Percentiles rank a stretch among this genome's conserved stretches.
Conservation (phyloP, 1,284 basidiomycete species). For the Moesziomyces parantarcticus region DNA sequence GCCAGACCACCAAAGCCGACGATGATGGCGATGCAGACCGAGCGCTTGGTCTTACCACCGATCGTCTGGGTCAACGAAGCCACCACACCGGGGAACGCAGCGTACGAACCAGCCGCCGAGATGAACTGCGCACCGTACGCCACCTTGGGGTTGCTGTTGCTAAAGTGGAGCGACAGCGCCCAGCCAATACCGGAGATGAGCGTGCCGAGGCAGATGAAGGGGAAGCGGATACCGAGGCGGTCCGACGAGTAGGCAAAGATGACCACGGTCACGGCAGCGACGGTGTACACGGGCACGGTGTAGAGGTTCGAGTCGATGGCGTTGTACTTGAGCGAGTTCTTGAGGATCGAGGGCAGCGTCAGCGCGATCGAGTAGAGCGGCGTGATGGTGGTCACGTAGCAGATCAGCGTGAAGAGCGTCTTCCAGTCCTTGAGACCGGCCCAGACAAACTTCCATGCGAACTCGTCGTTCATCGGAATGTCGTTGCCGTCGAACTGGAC, state of each 20-base stretch:
- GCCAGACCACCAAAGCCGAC: constrained; percentile 56
- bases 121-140: constrained; percentile 59
- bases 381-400: constrained; percentile 56
- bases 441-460: constrained; percentile 53
- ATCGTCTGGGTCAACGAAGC: constrained; percentile 51
- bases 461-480: constrained; percentile 58
- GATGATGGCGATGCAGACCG: constrained; percentile 54
- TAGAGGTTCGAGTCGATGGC: constrained; percentile 61
- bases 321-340: constrained; percentile 55
- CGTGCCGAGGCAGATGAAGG: constrained; percentile 50
- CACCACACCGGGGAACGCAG: constrained; percentile 52
- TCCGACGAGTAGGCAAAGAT: constrained; percentile 50
- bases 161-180: constrained; percentile 44
- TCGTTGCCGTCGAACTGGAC: constrained; percentile 54
- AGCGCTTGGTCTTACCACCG: constrained; percentile 55
- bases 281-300: constrained; percentile 70
- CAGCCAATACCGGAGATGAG: constrained; percentile 54
- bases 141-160: constrained; percentile 27
- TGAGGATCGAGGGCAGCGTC: constrained; percentile 58
- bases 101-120: constrained; percentile 54
- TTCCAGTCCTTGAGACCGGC: constrained; percentile 61
- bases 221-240: constrained; percentile 41
- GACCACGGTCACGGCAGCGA: constrained; percentile 67
- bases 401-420: constrained; percentile 50
- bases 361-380: constrained; percentile 59